A percentile compares a stretch with the other conserved stretches of the same genome.
phyloP scores from a whole-genome alignment of 2,329 filamentous ascomycete genomes.

The Ophidiomyces ophidiicola region DNA sequence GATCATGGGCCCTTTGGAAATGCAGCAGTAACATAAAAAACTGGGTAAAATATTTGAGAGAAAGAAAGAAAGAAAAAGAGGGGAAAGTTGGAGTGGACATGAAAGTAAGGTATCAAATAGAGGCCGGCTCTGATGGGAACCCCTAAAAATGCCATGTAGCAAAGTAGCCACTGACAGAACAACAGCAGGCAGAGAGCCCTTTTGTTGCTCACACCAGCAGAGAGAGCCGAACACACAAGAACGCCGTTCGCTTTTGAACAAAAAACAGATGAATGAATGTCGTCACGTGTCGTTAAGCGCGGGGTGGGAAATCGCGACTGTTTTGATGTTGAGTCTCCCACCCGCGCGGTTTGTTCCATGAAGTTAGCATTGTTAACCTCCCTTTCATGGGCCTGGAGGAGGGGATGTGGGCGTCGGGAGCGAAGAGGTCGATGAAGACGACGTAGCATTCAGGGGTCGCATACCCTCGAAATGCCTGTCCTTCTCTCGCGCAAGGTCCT shows the following conservation, averaged over 20 bases:
- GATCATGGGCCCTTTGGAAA: too few species aligned
- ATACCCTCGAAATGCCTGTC: neutral
- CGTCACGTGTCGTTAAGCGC: constrained; percentile 14
- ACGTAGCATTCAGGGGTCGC: constrained; percentile 5
- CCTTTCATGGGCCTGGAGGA: constrained; percentile 1
- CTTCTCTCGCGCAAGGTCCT: constrained; percentile 15
- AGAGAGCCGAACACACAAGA: constrained; percentile 5
- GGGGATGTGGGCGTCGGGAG: neutral
- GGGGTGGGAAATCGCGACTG: constrained; percentile 11
- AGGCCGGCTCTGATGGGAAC: constrained; percentile 8
- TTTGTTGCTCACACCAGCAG: constrained; percentile 4
- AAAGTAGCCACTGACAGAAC: neutral
- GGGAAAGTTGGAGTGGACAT: neutral
- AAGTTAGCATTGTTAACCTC: too few species aligned
- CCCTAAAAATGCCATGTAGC: neutral
- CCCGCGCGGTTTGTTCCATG: constrained; percentile 3
- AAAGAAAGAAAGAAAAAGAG: neutral
- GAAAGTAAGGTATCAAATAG: constrained; percentile 1
- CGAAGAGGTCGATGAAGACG: constrained; percentile 5
- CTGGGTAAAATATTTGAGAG: neutral
- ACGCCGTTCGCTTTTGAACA: constrained; percentile 13
- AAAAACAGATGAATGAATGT: constrained; percentile 1
- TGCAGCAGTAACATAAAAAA: constrained; percentile 1
- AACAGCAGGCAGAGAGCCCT: neutral
- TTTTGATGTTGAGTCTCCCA: constrained; percentile 9